Conservation (phyloP, 129 eudicot genomes). For the Logfia minima region DNA sequence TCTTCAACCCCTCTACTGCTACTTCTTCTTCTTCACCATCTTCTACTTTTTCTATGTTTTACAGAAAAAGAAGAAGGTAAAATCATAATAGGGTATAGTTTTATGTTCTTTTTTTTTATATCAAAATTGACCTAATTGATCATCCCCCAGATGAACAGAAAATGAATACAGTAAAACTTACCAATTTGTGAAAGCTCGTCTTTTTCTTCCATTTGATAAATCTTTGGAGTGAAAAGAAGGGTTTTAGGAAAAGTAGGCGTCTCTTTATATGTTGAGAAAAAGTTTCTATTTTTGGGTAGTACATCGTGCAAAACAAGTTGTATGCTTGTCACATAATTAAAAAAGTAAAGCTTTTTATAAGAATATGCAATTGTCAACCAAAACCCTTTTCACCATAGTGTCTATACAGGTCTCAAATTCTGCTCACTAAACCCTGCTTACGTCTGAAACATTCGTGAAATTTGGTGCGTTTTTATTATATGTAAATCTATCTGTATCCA, state of each 20-base stretch:
- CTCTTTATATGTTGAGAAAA: neutral
- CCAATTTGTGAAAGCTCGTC: conserved; percentile 34
- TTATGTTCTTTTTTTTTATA: neutral
- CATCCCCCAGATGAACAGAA: neutral
- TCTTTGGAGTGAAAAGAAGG: conserved; percentile 11
- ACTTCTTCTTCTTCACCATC: conserved; percentile 33
- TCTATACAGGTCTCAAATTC: conserved; percentile 16
- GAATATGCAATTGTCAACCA: neutral
- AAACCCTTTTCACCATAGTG: conserved; percentile 5
- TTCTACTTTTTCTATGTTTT: conserved; percentile 12
- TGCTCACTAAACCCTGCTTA: conserved; percentile 12
- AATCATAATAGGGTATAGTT: conserved; percentile 8
- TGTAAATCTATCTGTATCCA: conserved; percentile 9
- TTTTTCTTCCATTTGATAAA: conserved; percentile 31
- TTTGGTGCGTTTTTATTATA: conserved; percentile 1
- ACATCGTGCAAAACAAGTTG: conserved; percentile 21
- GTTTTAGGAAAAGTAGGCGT: conserved; percentile 5
- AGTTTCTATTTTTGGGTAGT: conserved; percentile 1
- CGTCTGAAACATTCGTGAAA: conserved; percentile 5
- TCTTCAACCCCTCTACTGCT: conserved; percentile 33
- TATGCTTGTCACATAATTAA: neutral
- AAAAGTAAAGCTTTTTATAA: neutral
- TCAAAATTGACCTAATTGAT: neutral
- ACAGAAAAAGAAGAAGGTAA: neutral
- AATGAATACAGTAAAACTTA: neutral